Evolutionary conservation across 257 asterid species (phyloP).

Genomic region (Jacaranda mimosifolia): DNA sequence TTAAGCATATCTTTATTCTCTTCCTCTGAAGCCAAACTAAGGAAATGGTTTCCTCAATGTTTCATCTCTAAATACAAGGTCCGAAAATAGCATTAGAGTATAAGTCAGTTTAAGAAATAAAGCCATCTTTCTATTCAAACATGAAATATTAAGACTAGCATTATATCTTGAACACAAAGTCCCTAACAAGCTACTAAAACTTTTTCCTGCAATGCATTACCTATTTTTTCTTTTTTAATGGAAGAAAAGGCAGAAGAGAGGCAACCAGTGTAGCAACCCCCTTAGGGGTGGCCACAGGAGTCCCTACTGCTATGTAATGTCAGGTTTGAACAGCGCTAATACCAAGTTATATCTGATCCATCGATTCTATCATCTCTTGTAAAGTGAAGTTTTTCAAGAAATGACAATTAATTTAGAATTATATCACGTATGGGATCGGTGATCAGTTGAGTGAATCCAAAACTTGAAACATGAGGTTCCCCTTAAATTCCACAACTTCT

Average conservation of each 20-base stretch:
- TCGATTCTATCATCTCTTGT: too few species aligned
- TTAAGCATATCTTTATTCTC: slow-evolving; percentile 14
- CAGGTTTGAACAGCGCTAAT: too few species aligned
- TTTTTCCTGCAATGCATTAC: neutral
- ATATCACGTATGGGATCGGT: neutral
- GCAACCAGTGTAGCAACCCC: too few species aligned
- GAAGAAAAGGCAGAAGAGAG: too few species aligned
- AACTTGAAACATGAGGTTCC: neutral
- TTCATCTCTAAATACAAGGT: neutral
- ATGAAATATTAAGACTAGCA: neutral
- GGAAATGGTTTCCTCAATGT: neutral
- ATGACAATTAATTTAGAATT: neutral
- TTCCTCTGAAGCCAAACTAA: neutral
- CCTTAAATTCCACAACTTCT: too few species aligned
- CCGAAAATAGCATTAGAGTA: neutral
- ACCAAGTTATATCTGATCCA: too few species aligned
- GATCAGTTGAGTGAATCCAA: neutral
- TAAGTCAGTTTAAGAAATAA: too few species aligned
- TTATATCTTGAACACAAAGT: neutral
- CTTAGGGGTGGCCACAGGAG: too few species aligned
- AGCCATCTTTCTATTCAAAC: neutral
- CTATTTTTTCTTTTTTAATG: too few species aligned
- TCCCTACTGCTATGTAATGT: too few species aligned
- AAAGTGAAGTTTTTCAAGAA: neutral
- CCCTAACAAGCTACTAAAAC: neutral